Percentiles rank a stretch among this genome's conserved stretches.
Conservation (phyloP, 2,329 filamentous ascomycete genomes). For the Colletotrichum phormii region DNA sequence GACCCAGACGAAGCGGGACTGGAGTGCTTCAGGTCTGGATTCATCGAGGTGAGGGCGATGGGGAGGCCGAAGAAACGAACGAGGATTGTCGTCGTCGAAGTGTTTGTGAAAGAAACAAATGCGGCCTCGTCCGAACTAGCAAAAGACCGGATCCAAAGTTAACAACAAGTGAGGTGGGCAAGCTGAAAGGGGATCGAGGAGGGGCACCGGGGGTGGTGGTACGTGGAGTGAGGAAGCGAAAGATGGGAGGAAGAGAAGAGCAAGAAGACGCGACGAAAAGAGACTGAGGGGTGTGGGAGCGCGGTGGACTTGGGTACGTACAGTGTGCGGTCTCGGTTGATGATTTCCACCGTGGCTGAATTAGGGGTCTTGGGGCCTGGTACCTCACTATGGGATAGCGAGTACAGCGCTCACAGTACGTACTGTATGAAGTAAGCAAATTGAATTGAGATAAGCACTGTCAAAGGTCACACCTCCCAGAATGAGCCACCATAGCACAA, state of each 20-base stretch:
- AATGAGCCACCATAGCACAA: neutral
- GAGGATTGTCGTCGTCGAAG: neutral
- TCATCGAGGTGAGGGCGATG: neutral
- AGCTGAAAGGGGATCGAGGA: neutral
- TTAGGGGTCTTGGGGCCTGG: neutral
- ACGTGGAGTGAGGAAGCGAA: neutral
- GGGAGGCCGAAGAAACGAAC: neutral
- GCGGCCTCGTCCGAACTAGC: conserved; percentile 1
- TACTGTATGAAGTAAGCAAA: neutral
- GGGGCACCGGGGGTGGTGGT: neutral
- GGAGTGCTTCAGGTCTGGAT: conserved; percentile 19
- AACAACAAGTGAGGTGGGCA: neutral
- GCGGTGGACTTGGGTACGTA: neutral
- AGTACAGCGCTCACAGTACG: neutral
- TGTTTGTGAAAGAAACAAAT: conserved; percentile 15
- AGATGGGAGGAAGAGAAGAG: neutral
- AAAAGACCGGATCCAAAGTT: conserved; percentile 10
- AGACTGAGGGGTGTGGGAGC: neutral
- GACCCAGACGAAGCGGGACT: conserved; percentile 8
- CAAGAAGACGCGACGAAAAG: neutral
- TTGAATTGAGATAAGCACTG: neutral
- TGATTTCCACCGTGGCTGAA: neutral
- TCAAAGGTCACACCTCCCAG: neutral
- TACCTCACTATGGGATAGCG: too few species aligned
- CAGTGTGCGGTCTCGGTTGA: neutral